Percentiles rank a stretch among this genome's conserved stretches.
phyloP scores from a whole-genome alignment of 306 rosid genomes.

The Castanopsis chinensis region DNA sequence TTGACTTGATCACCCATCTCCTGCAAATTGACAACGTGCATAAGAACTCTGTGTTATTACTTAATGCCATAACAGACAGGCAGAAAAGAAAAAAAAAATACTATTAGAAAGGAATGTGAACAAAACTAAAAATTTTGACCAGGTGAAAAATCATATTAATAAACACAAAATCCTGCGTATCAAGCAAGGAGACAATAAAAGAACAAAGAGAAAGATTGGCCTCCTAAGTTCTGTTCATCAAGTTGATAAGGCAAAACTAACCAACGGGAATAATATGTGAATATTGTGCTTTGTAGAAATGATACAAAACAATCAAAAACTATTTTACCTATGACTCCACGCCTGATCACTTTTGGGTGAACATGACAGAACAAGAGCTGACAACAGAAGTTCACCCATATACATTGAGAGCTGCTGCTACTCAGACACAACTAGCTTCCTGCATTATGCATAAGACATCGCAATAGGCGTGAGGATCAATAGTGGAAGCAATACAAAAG shows the following conservation, averaged over 20 bases:
- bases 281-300: no score
- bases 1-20: slow-evolving; percentile 89
- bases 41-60: slow-evolving; percentile 21
- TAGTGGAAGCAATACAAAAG: background rate
- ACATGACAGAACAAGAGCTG: slow-evolving; percentile 78
- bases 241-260: no score
- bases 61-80: slow-evolving; percentile 3
- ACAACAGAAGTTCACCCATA: slow-evolving; percentile 65
- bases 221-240: no score
- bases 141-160: background rate
- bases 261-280: no score
- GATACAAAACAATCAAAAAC: no score
- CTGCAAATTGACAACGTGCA: slow-evolving; percentile 44
- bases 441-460: slow-evolving; percentile 31
- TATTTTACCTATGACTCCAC: no score
- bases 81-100: background rate
- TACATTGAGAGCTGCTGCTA: slow-evolving; percentile 34
- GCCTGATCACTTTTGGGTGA: no score
- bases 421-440: slow-evolving; percentile 60
- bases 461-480: background rate
- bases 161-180: background rate
- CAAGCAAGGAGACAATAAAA: background rate
- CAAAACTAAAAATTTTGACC: background rate
- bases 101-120: no score
- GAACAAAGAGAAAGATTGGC: slow-evolving; percentile 11